These are phyloP conservation scores for Aspergillus niger DNA, from an alignment of 2,329 filamentous ascomycete genomes.

Conservation along the genomic window DNA sequence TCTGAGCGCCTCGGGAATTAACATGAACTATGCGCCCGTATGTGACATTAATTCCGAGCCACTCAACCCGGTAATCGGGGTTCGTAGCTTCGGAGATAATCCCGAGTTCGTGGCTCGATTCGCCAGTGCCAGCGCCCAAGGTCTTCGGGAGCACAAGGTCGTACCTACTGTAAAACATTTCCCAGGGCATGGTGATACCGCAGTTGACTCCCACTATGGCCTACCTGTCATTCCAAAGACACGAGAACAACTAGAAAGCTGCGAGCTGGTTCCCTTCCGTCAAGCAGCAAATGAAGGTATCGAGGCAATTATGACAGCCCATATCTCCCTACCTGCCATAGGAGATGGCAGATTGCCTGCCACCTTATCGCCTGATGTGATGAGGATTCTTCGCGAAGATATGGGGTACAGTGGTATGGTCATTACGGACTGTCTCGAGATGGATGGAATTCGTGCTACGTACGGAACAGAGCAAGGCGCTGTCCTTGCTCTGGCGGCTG, in stretches of 20 bases:
- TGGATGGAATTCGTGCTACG: conserved; percentile 47
- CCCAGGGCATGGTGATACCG: conserved; percentile 49
- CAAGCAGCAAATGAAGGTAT: conserved; percentile 45
- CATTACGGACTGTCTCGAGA: conserved; percentile 50
- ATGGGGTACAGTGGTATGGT: conserved; percentile 49
- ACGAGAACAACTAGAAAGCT: conserved; percentile 40
- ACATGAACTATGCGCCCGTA: conserved; percentile 50
- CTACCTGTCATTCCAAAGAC: conserved; percentile 44
- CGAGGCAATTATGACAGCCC: conserved; percentile 50
- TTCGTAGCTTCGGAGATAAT: conserved; percentile 47
- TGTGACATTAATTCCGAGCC: conserved; percentile 51
- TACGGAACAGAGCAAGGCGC: conserved; percentile 46
- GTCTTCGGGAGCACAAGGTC: conserved; percentile 42
- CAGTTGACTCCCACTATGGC: conserved; percentile 48
- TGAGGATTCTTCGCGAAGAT: conserved; percentile 44
- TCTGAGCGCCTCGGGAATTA: conserved; percentile 44
- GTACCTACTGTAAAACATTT: conserved; percentile 51
- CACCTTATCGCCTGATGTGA: conserved; percentile 40
- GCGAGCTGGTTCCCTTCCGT: conserved; percentile 48
- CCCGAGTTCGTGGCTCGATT: conserved; percentile 46
- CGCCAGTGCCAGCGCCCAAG: conserved; percentile 41
- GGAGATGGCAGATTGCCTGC: conserved; percentile 40
- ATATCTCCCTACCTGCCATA: conserved; percentile 45
- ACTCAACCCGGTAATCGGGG: conserved; percentile 47
- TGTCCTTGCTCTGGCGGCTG: conserved; percentile 45